Conservation (phyloP, 495 filamentous ascomycete species). For the Annulohypoxylon stygium region DNA sequence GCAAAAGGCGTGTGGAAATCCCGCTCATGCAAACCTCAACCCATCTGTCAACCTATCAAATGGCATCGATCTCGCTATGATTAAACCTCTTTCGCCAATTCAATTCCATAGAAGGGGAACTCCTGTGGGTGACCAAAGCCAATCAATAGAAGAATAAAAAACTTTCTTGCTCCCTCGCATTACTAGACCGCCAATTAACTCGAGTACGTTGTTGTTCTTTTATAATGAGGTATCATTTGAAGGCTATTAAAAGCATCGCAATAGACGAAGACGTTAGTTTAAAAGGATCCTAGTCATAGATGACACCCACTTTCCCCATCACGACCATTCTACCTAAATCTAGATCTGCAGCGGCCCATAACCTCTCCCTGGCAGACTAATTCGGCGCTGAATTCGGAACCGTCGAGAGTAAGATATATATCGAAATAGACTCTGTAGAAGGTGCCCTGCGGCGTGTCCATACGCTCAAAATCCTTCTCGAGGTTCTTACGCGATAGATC, state of each 20-base stretch:
- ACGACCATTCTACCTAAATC: slow-evolving; percentile 70
- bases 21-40: slow-evolving; percentile 27
- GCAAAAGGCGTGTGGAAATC: slow-evolving; percentile 22
- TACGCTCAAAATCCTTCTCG: slow-evolving; percentile 98
- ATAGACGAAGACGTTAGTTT: slow-evolving; percentile 30
- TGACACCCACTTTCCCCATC: slow-evolving; percentile 15
- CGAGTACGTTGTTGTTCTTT: slow-evolving; percentile 33
- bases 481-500: slow-evolving; percentile 98
- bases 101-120: slow-evolving; percentile 24
- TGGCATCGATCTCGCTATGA: slow-evolving; percentile 17
- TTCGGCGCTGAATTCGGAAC: slow-evolving; percentile 97
- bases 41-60: slow-evolving; percentile 18
- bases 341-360: slow-evolving; percentile 94
- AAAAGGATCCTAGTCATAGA: slow-evolving; percentile 28
- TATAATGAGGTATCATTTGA: slow-evolving; percentile 44
- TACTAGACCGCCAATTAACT: slow-evolving; percentile 26
- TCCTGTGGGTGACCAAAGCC: slow-evolving; percentile 9
- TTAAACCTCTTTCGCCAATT: slow-evolving; percentile 22
- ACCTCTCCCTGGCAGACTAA: slow-evolving; percentile 98
- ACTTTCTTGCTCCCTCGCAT: slow-evolving; percentile 18
- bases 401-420: slow-evolving; percentile 94
- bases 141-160: slow-evolving; percentile 9
- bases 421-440: slow-evolving; percentile 91
- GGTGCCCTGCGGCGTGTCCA: slow-evolving; percentile 98
- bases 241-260: slow-evolving; percentile 42